A percentile compares a stretch with the other conserved stretches of the same genome.
Conservation (phyloP, 495 filamentous ascomycete species). For the Penicillium daleae region DNA sequence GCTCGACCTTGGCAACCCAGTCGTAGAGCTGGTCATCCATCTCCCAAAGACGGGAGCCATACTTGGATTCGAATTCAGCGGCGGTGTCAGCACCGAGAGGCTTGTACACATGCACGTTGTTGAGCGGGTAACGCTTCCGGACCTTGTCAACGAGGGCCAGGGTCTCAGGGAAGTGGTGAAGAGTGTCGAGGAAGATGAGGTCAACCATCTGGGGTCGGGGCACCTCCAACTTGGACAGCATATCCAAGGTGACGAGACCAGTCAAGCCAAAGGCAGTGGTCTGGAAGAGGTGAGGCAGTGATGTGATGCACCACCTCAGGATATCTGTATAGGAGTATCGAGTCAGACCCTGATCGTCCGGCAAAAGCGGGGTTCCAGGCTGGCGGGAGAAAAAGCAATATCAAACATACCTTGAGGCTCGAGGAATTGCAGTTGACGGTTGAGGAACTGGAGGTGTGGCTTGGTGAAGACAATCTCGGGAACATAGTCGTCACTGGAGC, state of each 20-base stretch:
- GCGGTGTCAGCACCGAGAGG: slow-evolving; percentile 70
- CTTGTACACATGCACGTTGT: slow-evolving; percentile 86
- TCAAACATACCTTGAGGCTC: slow-evolving; percentile 65
- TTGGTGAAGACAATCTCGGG: slow-evolving; percentile 85
- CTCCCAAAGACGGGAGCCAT: slow-evolving; percentile 87
- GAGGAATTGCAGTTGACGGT: slow-evolving; percentile 82
- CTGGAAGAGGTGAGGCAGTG: slow-evolving; percentile 90
- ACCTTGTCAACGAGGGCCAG: slow-evolving; percentile 79
- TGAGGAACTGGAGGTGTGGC: slow-evolving; percentile 86
- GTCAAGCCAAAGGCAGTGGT: slow-evolving; percentile 97
- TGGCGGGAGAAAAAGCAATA: neutral
- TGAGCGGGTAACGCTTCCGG: slow-evolving; percentile 71
- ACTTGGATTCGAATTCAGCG: slow-evolving; percentile 75
- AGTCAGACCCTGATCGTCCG: slow-evolving; percentile 27
- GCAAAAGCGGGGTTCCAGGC: slow-evolving; percentile 16
- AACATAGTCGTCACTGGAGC: slow-evolving; percentile 65
- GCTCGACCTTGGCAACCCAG: slow-evolving; percentile 97
- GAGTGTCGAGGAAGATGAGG: slow-evolving; percentile 94
- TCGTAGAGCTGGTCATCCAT: slow-evolving; percentile 87
- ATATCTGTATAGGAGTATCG: slow-evolving; percentile 61
- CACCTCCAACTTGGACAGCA: slow-evolving; percentile 83
- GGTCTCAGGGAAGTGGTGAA: slow-evolving; percentile 95
- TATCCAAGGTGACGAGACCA: slow-evolving; percentile 91
- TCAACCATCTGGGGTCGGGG: slow-evolving; percentile 73
- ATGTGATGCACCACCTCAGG: slow-evolving; percentile 86